Base-by-base conservation (phyloP, 2,329 filamentous ascomycete genomes). In the Fusarium sp. region DNA sequence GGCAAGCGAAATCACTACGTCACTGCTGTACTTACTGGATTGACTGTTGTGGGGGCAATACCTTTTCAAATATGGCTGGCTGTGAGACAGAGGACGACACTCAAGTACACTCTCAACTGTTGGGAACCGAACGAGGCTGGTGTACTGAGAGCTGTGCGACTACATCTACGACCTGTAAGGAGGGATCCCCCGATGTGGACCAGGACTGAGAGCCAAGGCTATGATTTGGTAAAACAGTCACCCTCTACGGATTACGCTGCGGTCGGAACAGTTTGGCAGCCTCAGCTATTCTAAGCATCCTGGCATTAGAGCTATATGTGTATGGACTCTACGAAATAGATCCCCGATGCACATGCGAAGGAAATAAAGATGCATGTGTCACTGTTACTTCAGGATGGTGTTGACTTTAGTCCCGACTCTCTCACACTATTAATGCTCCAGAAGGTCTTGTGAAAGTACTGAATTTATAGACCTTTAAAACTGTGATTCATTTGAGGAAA, bases 61-160 rank as follows among this genome's bases (percentile, higher is more conserved):
- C 54, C 54, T 3, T 57, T 57, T 16, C 54, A 57, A 3, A 57
- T 57, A 24, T 57, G 54, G 54, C 20, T 57, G 8, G 54, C 45
- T 20, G 45, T 57, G 0, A 20, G 54, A 18, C 45, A 57, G 12
- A 51, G 45, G 29, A 57, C 45, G 2, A 57, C 54, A 5, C 25
- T 57, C 10, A 57, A 57, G n/a, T 51, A 57, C 2, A 57, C 54
- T 1, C 54, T 57, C 5, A 57, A 57, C 12, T 57, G 54, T 20
- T 57, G 54, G 54, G 54, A 51, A 3, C 32, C 54, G 16, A 50
- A 51, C n/a, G 44, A 57, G 8, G 6, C 5, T 16, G 44, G 54
- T 6, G 6, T 20, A 20, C 11, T 57, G 32, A 42, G 32, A 9
- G 54, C 54, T 6, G 45, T 57, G n/a, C 18, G 54, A 25, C 16